Percentiles rank a stretch among this genome's conserved stretches.
phyloP scores from a whole-genome alignment of 306 rosid genomes.

The Prinsepia uniflora region DNA sequence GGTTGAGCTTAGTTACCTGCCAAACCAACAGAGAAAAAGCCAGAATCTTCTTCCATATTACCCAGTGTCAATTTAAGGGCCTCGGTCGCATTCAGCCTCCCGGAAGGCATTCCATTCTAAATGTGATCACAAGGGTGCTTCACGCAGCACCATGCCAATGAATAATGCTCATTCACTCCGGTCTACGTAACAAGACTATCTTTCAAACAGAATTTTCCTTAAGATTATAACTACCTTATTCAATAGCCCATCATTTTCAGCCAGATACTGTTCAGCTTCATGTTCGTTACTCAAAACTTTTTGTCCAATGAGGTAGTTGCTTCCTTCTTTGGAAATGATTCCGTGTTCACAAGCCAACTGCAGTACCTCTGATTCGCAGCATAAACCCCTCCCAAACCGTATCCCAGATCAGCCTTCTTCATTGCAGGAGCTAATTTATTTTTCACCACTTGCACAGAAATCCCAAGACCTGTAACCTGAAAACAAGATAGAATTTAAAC shows the following conservation, averaged over 20 bases:
- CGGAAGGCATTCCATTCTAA: not conserved
- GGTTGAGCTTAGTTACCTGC: too few species aligned
- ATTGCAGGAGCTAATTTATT: slow-evolving; percentile 70
- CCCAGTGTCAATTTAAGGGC: not conserved
- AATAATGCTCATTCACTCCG: slow-evolving; percentile 8
- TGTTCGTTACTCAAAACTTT: slow-evolving; percentile 35
- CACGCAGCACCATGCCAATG: not conserved
- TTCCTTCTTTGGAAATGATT: slow-evolving; percentile 47
- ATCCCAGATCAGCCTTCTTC: slow-evolving; percentile 62
- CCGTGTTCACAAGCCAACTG: slow-evolving; percentile 77
- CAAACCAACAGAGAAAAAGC: too few species aligned
- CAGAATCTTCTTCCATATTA: too few species aligned
- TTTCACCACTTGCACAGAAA: slow-evolving; percentile 61
- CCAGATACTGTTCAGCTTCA: slow-evolving; percentile 48
- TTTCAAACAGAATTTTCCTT: slow-evolving; percentile 45
- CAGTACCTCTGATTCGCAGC: slow-evolving; percentile 61
- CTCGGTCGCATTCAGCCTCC: not conserved
- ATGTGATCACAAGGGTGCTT: not conserved
- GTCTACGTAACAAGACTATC: not conserved
- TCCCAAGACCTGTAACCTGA: slow-evolving; percentile 58
- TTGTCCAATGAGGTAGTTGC: slow-evolving; percentile 51
- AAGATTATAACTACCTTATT: slow-evolving; percentile 46
- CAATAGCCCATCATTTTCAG: slow-evolving; percentile 36
- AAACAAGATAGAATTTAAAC: not conserved
- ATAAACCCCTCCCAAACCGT: slow-evolving; percentile 69